These are phyloP conservation scores for Marasmius oreades DNA, from an alignment of 1,284 basidiomycete species.

Conservation along the genomic window DNA sequence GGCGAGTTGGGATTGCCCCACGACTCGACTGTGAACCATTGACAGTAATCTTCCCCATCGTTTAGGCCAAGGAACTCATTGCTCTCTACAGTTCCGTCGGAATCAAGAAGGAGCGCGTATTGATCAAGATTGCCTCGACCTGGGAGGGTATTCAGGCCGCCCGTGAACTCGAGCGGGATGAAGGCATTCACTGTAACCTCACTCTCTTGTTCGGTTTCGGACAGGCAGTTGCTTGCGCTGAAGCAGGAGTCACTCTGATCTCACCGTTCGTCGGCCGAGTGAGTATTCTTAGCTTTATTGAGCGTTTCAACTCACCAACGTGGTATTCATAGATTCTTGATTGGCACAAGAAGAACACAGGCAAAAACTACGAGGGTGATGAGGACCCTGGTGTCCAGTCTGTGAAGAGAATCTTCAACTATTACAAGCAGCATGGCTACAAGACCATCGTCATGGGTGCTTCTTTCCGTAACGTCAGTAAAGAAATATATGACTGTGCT, in stretches of 20 bases:
- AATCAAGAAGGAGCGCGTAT: slow-evolving; percentile 87
- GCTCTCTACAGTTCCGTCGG: slow-evolving; percentile 90
- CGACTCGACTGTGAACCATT: background rate
- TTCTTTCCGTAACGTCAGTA: slow-evolving; percentile 91
- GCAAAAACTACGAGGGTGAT: slow-evolving; percentile 82
- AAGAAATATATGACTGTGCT: background rate
- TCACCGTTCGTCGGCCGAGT: slow-evolving; percentile 98
- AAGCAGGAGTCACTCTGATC: slow-evolving; percentile 97
- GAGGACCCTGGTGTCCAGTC: slow-evolving; percentile 97
- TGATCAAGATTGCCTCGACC: slow-evolving; percentile 99
- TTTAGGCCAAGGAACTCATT: slow-evolving; percentile 88
- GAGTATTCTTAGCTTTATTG: slow-evolving; percentile 32
- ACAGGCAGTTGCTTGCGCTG: slow-evolving; percentile 98
- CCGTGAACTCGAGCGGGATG: slow-evolving; percentile 89
- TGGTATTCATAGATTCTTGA: slow-evolving; percentile 71
- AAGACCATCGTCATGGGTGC: slow-evolving; percentile 99
- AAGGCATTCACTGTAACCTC: slow-evolving; percentile 97
- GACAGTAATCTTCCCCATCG: background rate
- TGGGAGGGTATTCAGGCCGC: slow-evolving; percentile 99
- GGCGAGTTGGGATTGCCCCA: slow-evolving; percentile 33
- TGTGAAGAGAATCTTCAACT: slow-evolving; percentile 97
- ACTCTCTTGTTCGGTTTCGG: slow-evolving; percentile 98
- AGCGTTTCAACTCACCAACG: slow-evolving; percentile 1
- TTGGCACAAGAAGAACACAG: slow-evolving; percentile 93
- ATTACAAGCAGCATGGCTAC: slow-evolving; percentile 99